These are phyloP conservation scores for Fusarium brachygibbosum DNA, from an alignment of 2,329 filamentous ascomycete genomes.

Conservation along the genomic window DNA sequence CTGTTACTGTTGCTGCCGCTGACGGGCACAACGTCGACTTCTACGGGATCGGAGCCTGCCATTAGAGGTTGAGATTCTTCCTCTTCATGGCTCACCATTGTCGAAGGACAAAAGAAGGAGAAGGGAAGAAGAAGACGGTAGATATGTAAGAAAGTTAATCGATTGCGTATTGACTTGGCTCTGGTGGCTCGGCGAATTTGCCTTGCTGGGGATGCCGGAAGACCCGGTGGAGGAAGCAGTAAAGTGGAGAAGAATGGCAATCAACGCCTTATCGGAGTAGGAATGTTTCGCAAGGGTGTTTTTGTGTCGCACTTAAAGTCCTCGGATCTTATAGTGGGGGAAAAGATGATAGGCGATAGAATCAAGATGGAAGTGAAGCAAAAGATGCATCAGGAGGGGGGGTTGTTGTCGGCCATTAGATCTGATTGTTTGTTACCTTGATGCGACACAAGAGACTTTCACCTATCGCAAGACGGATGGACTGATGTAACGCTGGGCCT, in stretches of 20 bases:
- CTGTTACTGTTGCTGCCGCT: conserved; percentile 25
- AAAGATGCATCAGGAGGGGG: conserved; percentile 1
- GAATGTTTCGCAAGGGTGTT: conserved; percentile 21
- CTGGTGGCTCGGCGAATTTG: conserved; percentile 28
- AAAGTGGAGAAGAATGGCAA: conserved; percentile 25
- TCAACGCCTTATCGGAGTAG: conserved; percentile 18
- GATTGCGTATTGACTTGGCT: conserved; percentile 29
- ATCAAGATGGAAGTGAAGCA: conserved; percentile 1
- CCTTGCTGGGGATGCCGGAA: conserved; percentile 24
- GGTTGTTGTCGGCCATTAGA: conserved; percentile 17
- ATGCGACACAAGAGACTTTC: background rate
- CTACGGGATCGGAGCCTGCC: conserved; percentile 51
- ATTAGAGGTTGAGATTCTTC: conserved; percentile 58
- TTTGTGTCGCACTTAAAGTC: conserved; percentile 20
- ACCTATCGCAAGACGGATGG: background rate
- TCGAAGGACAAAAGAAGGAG: conserved; percentile 16
- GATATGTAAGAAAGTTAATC: conserved; percentile 2
- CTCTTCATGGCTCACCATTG: conserved; percentile 52
- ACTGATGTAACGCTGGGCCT: conserved; percentile 1
- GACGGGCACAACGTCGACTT: conserved; percentile 47
- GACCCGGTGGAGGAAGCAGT: conserved; percentile 32
- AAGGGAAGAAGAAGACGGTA: background rate
- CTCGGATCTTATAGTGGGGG: background rate
- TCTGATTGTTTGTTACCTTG: conserved; percentile 4
- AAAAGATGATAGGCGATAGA: background rate